Percentiles rank a stretch among this genome's conserved stretches.
phyloP scores from a whole-genome alignment of 2,329 filamentous ascomycete species.

The Pseudogymnoascus sp. region DNA sequence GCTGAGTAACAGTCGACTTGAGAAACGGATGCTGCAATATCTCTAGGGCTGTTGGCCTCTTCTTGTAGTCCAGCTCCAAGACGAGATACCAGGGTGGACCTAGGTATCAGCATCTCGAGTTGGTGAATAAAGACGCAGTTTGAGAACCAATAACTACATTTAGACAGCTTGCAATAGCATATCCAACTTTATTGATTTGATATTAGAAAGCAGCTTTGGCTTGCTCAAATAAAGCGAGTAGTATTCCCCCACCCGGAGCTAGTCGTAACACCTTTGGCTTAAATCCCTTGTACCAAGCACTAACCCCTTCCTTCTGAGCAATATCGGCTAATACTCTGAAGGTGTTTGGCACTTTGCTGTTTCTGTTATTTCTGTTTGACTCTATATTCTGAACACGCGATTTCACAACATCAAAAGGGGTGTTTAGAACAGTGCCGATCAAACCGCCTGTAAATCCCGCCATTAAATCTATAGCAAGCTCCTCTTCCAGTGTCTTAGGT shows the following conservation, averaged over 20 bases:
- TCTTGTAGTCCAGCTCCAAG: not conserved
- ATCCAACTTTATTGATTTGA: not conserved
- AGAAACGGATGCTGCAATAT: too few relatives aligned
- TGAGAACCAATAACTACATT: not conserved
- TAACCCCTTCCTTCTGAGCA: slow-evolving; percentile 80
- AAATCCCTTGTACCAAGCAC: slow-evolving; percentile 91
- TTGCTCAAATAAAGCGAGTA: slow-evolving; percentile 52
- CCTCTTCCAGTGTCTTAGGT: slow-evolving; percentile 62
- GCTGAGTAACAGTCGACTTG: too few relatives aligned
- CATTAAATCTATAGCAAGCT: slow-evolving; percentile 76
- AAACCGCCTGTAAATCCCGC: slow-evolving; percentile 83
- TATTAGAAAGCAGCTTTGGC: not conserved
- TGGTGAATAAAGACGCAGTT: not conserved
- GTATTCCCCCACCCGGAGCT: slow-evolving; percentile 50
- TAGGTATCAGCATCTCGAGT: too few relatives aligned
- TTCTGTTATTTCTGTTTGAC: slow-evolving; percentile 62
- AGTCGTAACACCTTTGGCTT: slow-evolving; percentile 77
- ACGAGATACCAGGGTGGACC: not conserved
- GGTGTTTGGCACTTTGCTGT: slow-evolving; percentile 95
- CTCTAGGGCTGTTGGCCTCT: too few relatives aligned
- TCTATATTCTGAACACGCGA: slow-evolving; percentile 87
- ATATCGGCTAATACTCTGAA: slow-evolving; percentile 76
- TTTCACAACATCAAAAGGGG: slow-evolving; percentile 91
- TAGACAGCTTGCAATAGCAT: not conserved
- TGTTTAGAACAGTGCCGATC: slow-evolving; percentile 80